A percentile compares a stretch with the other conserved stretches of the same genome.
phyloP scores from a whole-genome alignment of 495 filamentous ascomycete species.

The Aspergillus sparsus region DNA sequence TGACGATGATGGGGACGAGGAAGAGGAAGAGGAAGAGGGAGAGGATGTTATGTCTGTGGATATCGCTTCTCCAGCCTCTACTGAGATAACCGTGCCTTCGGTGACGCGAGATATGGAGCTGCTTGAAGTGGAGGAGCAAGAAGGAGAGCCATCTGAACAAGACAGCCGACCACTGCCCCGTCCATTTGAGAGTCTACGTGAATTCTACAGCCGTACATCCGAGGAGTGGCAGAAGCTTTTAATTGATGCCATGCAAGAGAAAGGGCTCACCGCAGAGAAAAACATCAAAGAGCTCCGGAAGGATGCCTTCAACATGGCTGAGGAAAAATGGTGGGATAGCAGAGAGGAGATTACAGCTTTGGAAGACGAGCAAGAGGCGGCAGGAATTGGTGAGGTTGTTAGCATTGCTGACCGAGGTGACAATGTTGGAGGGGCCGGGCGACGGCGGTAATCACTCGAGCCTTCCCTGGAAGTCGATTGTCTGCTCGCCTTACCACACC shows the following conservation, averaged over 20 bases:
- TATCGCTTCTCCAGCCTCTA: constrained; percentile 37
- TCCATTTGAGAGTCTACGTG: constrained; percentile 87
- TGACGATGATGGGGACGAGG: constrained; percentile 65
- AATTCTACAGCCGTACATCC: constrained; percentile 88
- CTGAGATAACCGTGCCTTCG: constrained; percentile 40
- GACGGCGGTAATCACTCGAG: constrained; percentile 49
- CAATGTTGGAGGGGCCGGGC: constrained; percentile 56
- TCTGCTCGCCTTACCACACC: too few relatives aligned
- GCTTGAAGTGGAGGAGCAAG: constrained; percentile 57
- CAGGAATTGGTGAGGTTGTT: constrained; percentile 93
- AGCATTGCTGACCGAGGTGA: constrained; percentile 72
- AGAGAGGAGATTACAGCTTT: constrained; percentile 89
- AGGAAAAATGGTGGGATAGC: constrained; percentile 99
- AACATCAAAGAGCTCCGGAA: constrained; percentile 89
- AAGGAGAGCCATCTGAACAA: constrained; percentile 45
- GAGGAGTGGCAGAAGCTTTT: constrained; percentile 86
- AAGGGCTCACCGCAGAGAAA: constrained; percentile 54
- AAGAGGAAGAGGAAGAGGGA: constrained; percentile 51
- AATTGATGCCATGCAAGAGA: constrained; percentile 65
- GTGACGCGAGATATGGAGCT: constrained; percentile 63
- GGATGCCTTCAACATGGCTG: constrained; percentile 81
- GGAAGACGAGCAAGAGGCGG: constrained; percentile 95
- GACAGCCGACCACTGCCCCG: constrained; percentile 58
- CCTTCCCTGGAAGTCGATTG: too few relatives aligned
- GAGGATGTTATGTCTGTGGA: constrained; percentile 47